Evolutionary conservation across 495 filamentous ascomycete genomes (phyloP).

Genomic region (Rostrohypoxylon terebratum): DNA sequence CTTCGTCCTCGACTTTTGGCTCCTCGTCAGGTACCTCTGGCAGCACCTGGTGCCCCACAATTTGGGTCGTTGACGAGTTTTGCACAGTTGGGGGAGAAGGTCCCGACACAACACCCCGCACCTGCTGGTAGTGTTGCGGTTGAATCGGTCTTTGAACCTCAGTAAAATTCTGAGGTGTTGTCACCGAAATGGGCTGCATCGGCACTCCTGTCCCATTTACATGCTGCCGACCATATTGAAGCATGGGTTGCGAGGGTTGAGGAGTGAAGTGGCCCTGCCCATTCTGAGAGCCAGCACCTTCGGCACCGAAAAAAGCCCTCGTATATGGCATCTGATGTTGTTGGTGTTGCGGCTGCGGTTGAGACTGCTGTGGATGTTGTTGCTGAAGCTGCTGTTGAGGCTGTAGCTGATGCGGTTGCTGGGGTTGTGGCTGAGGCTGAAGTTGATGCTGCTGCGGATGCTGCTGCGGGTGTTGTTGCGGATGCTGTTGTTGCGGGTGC

Average conservation of each 20-base stretch:
- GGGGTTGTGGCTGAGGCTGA: not conserved
- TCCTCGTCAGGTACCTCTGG: not conserved
- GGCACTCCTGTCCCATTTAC: too few species aligned
- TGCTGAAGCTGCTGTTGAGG: not conserved
- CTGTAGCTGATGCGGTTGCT: not conserved
- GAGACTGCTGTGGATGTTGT: not conserved
- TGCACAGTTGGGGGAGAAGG: not conserved
- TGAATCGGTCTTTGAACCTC: not conserved
- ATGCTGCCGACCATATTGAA: not conserved
- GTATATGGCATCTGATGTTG: not conserved
- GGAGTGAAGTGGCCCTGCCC: slow-evolving; percentile 10
- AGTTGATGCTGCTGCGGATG: not conserved
- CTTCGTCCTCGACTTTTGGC: not conserved
- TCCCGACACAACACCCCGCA: not conserved
- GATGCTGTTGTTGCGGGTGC: not conserved
- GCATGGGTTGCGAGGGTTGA: not conserved
- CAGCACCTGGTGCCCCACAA: not conserved
- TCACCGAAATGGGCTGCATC: not conserved
- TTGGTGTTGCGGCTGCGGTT: not conserved
- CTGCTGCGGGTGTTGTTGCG: not conserved
- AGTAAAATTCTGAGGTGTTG: not conserved
- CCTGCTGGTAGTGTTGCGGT: not conserved
- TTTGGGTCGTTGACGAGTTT: not conserved
- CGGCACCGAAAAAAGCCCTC: not conserved
- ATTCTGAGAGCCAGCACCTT: not conserved